Evolutionary conservation across 352 stramenopile species (phyloP).

Genomic region (Globisporangium acanthophoron): DNA sequence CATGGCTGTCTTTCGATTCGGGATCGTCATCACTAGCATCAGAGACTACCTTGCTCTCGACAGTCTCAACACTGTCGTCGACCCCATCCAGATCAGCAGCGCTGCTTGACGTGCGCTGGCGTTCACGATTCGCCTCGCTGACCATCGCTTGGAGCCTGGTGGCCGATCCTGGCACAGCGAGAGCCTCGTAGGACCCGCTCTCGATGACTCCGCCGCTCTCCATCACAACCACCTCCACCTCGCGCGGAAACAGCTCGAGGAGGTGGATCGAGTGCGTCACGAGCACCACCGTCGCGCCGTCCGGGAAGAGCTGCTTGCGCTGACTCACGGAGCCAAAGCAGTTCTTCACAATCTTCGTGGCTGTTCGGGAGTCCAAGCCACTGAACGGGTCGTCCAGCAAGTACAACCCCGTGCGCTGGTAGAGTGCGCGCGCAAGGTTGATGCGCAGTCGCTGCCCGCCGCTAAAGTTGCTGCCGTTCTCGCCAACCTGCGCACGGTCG

Average conservation of each 20-base stretch:
- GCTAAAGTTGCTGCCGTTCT: constrained; percentile 83
- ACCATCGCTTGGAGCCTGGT: constrained; percentile 29
- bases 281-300: constrained; percentile 54
- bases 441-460: constrained; percentile 80
- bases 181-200: constrained; percentile 19
- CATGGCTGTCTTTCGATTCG: background rate
- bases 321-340: constrained; percentile 34
- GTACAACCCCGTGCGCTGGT: constrained; percentile 59
- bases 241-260: constrained; percentile 37
- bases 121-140: background rate
- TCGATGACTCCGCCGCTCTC: constrained; percentile 51
- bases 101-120: background rate
- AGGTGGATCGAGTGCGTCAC: constrained; percentile 76
- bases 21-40: background rate
- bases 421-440: constrained; percentile 81
- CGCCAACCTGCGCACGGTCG: constrained; percentile 49
- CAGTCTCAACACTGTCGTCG: background rate
- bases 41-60: background rate
- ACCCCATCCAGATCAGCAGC: background rate
- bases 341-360: constrained; percentile 37
- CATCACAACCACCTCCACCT: constrained; percentile 49
- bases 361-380: constrained; percentile 65
- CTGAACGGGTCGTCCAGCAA: constrained; percentile 89
- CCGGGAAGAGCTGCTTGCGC: constrained; percentile 30
- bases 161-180: constrained; percentile 15